Evolutionary conservation across 2,329 filamentous ascomycete species (phyloP), one percentile per base, ranked within the genome.

Genomic region (Colletotrichum sp.): DNA sequence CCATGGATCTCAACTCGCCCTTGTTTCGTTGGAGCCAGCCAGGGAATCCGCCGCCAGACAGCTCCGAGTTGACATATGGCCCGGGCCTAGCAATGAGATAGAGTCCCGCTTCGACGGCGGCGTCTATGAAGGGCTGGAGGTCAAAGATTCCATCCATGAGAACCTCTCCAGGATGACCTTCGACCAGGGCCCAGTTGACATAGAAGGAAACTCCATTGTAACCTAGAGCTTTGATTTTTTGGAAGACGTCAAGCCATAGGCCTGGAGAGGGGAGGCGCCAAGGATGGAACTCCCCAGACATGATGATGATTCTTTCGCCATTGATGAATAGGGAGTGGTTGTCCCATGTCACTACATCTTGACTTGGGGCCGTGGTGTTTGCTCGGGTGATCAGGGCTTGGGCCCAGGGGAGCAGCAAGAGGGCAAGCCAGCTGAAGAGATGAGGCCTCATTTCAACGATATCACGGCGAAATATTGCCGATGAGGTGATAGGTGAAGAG

Each of bases 191-290:
- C 93, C 93, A 95, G 79, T 95, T 89, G 8, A 91, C 87, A 81
- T 95, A 95, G 81, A 95, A 94, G 0, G 92, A 94, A 5, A 95
- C 92, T 26, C 90, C 89, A 78, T 93, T 95, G 84, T 94, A 94
- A 1, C 94, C 93, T 0, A 95, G 83, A 2, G 93, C 91, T 83
- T 93, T 95, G 83, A 95, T 89, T 84, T 95, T 95, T 80, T 95
- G 92, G 76, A 95, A 92, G 9, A 95, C 83, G 80, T 95, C 94
- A 26, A 94, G 87, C 89, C 91, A 86, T 3, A 86, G 77, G 6
- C 79, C 81, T 1, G 84, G 84, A 0, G 83, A 82, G 1, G 84
- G 84, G 18, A 85, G 36, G 18, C 63, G 63, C 34, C 24, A 95
- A 0, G 93, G 93, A 81, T 96, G 94, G 7, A 95, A 89, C 81